These are phyloP conservation scores for Pseudogymnoascus sp. DNA, from an alignment of 2,329 filamentous ascomycete genomes.

Conservation along the genomic window DNA sequence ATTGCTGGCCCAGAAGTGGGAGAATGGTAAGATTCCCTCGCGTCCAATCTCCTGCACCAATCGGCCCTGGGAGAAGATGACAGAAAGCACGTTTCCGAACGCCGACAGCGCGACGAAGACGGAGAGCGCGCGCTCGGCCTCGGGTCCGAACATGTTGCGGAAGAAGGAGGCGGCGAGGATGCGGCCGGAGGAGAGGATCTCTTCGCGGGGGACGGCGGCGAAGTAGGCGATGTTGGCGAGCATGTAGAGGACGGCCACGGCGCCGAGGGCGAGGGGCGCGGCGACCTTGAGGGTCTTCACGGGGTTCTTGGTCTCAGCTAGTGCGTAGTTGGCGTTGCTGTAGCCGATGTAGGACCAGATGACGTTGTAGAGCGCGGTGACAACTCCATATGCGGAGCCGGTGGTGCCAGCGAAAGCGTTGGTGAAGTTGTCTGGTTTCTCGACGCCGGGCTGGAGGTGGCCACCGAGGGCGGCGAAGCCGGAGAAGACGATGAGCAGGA, in stretches of 20 bases:
- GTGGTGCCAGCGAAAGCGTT: conserved; percentile 60
- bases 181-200: conserved; percentile 44
- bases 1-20: conserved; percentile 56
- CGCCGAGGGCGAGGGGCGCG: conserved; percentile 52
- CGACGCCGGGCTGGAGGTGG: conserved; percentile 43
- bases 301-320: conserved; percentile 60
- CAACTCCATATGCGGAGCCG: conserved; percentile 57
- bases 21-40: conserved; percentile 59
- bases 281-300: conserved; percentile 58
- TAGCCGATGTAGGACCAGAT: conserved; percentile 65
- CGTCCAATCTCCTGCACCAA: conserved; percentile 59
- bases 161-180: conserved; percentile 50
- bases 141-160: conserved; percentile 46
- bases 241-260: conserved; percentile 57
- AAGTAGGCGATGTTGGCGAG: conserved; percentile 63
- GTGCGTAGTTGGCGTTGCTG: conserved; percentile 60
- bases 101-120: conserved; percentile 63
- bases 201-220: conserved; percentile 46
- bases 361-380: conserved; percentile 65
- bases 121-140: conserved; percentile 51
- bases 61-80: conserved; percentile 62
- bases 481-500: conserved; percentile 57
- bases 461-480: conserved; percentile 57
- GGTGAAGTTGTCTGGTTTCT: conserved; percentile 55
- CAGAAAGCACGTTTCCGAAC: conserved; percentile 59